phyloP scores from a whole-genome alignment of 805 yeast genomes.

The Lachancea mirantina region DNA sequence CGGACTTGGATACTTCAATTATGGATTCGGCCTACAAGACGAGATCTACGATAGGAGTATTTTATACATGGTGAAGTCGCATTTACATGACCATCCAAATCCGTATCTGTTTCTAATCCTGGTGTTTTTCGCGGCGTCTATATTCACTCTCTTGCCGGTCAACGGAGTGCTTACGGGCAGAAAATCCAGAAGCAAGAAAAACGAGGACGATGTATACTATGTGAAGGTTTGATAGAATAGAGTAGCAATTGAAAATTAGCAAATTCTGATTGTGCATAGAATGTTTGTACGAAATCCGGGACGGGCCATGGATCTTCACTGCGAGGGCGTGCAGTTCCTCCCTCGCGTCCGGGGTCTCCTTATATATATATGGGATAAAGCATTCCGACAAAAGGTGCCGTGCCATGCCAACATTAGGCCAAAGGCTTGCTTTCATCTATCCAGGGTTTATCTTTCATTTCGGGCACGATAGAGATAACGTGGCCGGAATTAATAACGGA shows the following conservation, averaged over 20 bases:
- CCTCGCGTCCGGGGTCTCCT: too few species aligned
- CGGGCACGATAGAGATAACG: conserved; percentile 77
- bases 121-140: conserved; percentile 15
- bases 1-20: conserved; percentile 32
- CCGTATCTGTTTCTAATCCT: conserved; percentile 17
- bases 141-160: conserved; percentile 5
- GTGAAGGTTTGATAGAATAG: conserved; percentile 13
- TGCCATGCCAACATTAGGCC: too few species aligned
- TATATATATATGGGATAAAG: too few species aligned
- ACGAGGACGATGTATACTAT: conserved; percentile 19
- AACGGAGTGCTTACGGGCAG: conserved; percentile 3
- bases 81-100: conserved; percentile 20
- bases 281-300: too few species aligned
- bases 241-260: neutral
- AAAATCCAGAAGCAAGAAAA: conserved; percentile 9
- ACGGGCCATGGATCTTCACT: conserved; percentile 1
- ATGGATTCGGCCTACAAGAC: conserved; percentile 18
- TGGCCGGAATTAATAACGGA: conserved; percentile 56
- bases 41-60: conserved; percentile 20
- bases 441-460: conserved; percentile 39
- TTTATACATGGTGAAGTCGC: conserved; percentile 16
- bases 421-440: conserved; percentile 16
- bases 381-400: too few species aligned
- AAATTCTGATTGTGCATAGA: conserved; percentile 1
- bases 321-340: too few species aligned